Percentiles rank a stretch among this genome's conserved stretches.
Evolutionary conservation across 2,329 filamentous ascomycete species (phyloP).

Genomic region (Cytospora schulzeri): DNA sequence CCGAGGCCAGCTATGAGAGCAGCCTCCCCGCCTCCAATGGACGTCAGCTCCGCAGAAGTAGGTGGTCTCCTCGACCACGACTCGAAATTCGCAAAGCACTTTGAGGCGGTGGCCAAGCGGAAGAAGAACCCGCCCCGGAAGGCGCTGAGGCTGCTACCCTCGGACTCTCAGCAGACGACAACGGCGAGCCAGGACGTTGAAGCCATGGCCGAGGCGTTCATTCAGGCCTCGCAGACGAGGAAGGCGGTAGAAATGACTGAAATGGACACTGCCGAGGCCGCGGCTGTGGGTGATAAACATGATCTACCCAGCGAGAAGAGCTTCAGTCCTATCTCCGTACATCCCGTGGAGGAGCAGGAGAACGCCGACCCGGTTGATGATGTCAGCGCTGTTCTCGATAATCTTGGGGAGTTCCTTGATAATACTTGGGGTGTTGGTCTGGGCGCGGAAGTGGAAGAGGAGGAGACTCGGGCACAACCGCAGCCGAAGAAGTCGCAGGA

Average conservation of each 20-base stretch:
- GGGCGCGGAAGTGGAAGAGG: conserved; percentile 38
- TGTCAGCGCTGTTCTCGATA: conserved; percentile 48
- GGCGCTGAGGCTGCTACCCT: conserved; percentile 40
- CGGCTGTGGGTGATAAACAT: conserved; percentile 2
- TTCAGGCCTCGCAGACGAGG: conserved; percentile 43
- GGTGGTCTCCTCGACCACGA: conserved; percentile 40
- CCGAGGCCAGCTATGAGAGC: conserved; percentile 8
- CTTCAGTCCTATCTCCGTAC: not conserved
- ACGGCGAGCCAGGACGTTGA: conserved; percentile 43
- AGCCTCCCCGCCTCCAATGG: conserved; percentile 24
- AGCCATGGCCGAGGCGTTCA: conserved; percentile 54
- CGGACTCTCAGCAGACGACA: conserved; percentile 44
- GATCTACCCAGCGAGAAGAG: not conserved
- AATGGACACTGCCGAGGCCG: conserved; percentile 19
- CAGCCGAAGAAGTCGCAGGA: not conserved
- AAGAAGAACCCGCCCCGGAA: conserved; percentile 35
- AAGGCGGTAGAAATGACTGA: conserved; percentile 6
- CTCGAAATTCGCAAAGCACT: conserved; percentile 50
- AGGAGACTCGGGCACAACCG: conserved; percentile 27
- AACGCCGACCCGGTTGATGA: conserved; percentile 40
- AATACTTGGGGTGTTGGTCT: conserved; percentile 39
- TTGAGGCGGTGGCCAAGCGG: conserved; percentile 44
- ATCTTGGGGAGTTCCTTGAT: conserved; percentile 49
- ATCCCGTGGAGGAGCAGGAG: conserved; percentile 8
- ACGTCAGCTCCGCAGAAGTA: conserved; percentile 22